These are phyloP conservation scores for Salvia sclarea DNA, from an alignment of 305 asterid genomes.

Conservation along the genomic window DNA sequence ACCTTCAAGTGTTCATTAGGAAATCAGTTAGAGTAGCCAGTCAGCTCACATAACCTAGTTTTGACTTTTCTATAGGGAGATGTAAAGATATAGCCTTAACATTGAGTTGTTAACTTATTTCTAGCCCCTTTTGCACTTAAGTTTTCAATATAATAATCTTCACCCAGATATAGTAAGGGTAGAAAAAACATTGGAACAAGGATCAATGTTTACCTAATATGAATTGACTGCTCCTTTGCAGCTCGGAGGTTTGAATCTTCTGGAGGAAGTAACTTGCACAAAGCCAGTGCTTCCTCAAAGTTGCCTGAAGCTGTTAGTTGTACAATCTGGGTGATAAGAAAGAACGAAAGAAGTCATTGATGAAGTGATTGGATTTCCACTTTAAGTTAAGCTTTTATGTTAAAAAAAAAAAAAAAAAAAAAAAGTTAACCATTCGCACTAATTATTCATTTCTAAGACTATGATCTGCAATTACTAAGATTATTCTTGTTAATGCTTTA, in stretches of 20 bases:
- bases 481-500: slow-evolving; percentile 7
- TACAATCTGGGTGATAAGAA: slow-evolving; percentile 68
- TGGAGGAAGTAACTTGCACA: slow-evolving; percentile 95
- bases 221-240: slow-evolving; percentile 97
- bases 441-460: background rate
- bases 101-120: background rate
- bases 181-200: slow-evolving; percentile 22
- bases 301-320: slow-evolving; percentile 97
- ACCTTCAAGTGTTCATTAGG: background rate
- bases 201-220: slow-evolving; percentile 61
- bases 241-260: slow-evolving; percentile 96
- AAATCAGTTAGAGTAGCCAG: background rate
- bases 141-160: background rate
- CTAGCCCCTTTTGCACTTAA: slow-evolving; percentile 13
- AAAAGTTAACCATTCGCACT: slow-evolving; percentile 22
- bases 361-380: background rate
- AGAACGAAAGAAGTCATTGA: slow-evolving; percentile 33
- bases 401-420: slow-evolving; percentile 18
- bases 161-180: slow-evolving; percentile 3
- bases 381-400: slow-evolving; percentile 24
- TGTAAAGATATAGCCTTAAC: background rate
- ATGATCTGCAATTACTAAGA: slow-evolving; percentile 3
- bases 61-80: background rate
- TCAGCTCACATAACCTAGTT: background rate
- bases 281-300: slow-evolving; percentile 97